Conservation (phyloP, 345 rosid species). For the Physaria fendleri region DNA sequence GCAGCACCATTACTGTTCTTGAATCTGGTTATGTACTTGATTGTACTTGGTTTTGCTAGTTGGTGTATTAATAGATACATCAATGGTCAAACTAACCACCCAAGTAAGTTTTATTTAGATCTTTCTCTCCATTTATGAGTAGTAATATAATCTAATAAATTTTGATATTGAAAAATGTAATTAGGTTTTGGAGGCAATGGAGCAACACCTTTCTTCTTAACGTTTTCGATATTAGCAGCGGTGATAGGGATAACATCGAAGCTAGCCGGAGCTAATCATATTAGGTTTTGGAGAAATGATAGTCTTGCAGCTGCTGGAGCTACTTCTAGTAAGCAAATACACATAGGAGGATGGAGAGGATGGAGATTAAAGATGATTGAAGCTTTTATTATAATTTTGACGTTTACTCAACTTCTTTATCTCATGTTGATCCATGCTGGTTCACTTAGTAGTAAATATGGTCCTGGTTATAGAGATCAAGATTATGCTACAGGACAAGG, state of each 20-base stretch:
- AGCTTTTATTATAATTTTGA: slow-evolving; percentile 66
- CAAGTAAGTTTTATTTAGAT: slow-evolving; percentile 38
- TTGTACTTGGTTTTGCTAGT: slow-evolving; percentile 75
- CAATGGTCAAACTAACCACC: slow-evolving; percentile 74
- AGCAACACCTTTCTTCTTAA: slow-evolving; percentile 72
- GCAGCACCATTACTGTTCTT: slow-evolving; percentile 91
- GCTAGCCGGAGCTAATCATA: slow-evolving; percentile 61
- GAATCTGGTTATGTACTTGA: slow-evolving; percentile 67
- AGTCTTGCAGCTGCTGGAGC: slow-evolving; percentile 79
- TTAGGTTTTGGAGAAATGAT: slow-evolving; percentile 74
- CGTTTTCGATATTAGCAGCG: slow-evolving; percentile 49
- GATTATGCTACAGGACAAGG: slow-evolving; percentile 39
- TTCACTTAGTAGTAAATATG: slow-evolving; percentile 55
- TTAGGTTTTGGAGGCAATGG: slow-evolving; percentile 88
- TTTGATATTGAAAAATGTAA: not conserved
- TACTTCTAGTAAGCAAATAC: slow-evolving; percentile 63
- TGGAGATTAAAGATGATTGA: slow-evolving; percentile 71
- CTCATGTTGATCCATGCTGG: slow-evolving; percentile 73
- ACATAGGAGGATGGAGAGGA: slow-evolving; percentile 79
- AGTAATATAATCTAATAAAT: not conserved
- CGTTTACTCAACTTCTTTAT: slow-evolving; percentile 63
- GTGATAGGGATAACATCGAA: slow-evolving; percentile 71
- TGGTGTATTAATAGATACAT: slow-evolving; percentile 73
- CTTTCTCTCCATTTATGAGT: not conserved
- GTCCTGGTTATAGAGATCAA: slow-evolving; percentile 69